A percentile compares a stretch with the other conserved stretches of the same genome.
Conservation (phyloP, 208 protist species). For the Sergeia podlipaevii region DNA sequence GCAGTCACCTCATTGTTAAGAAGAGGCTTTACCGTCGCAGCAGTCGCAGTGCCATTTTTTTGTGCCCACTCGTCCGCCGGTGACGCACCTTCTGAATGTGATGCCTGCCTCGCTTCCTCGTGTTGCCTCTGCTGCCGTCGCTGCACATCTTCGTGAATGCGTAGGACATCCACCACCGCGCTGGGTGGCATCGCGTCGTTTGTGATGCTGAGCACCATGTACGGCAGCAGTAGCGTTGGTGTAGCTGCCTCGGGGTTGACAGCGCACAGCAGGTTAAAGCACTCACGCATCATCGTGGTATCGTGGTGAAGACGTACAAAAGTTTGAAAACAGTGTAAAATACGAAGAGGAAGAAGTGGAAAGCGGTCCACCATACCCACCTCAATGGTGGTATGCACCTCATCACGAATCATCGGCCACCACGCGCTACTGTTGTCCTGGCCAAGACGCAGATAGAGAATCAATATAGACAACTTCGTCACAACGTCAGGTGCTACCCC, state of each 20-base stretch:
- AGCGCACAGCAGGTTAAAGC: conserved; percentile 47
- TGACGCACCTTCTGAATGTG: not conserved
- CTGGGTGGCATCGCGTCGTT: conserved; percentile 58
- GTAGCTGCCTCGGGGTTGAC: conserved; percentile 39
- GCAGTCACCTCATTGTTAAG: conserved; percentile 69
- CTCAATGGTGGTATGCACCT: conserved; percentile 33
- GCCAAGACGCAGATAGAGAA: conserved; percentile 82
- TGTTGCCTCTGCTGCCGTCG: not conserved
- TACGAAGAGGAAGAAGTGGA: conserved; percentile 60
- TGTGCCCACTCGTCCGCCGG: not conserved
- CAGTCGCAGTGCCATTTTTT: not conserved
- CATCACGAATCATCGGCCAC: conserved; percentile 59
- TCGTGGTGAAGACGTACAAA: conserved; percentile 74
- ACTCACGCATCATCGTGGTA: conserved; percentile 49
- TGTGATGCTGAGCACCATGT: conserved; percentile 59
- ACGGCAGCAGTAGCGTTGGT: conserved; percentile 57
- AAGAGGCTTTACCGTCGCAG: conserved; percentile 24
- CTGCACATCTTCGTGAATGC: conserved; percentile 10
- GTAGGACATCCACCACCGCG: conserved; percentile 45
- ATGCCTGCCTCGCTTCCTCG: not conserved
- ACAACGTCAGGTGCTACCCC: conserved; percentile 57
- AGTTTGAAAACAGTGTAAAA: conserved; percentile 84
- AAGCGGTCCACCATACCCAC: conserved; percentile 19
- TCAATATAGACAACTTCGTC: conserved; percentile 75
- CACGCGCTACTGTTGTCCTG: conserved; percentile 39